Evolutionary conservation across 345 rosid genomes (phyloP), one percentile per base, ranked within the genome.

Genomic region (Dovyalis caffra): DNA sequence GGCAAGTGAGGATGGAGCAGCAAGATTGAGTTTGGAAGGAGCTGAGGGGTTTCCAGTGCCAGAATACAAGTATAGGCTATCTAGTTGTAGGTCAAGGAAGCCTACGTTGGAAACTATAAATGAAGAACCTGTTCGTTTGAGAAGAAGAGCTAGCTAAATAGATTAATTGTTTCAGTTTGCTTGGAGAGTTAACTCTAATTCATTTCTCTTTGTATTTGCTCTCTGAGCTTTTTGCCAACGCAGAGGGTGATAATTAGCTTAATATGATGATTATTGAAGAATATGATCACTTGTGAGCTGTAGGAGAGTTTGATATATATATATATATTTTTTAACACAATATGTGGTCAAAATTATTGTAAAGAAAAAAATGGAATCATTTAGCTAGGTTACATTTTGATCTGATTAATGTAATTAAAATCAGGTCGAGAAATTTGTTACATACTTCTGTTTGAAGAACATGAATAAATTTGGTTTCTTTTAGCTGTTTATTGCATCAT

Each of bases 41-140:
- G 56, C 43, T 45, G 76, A 57, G 21, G 76, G 49, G 47, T 71
- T 77, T 32, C 68, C 31, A 4, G 28, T 45, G 63, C 64, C 63
- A 21, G 74, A 76, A 49, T 76, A 23, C 45, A 34, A 35, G 31
- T 58, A 77, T 21, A 72, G 76, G 45, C 68, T 77, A 66, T 77
- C 76, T 58, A 25, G 21, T 37, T 72, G 72, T 32, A 77, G 80
- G 47, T 77, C 80, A 45, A 71, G 76, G n/a, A 77, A 77, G 38
- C 80, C 80, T 4, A 58, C 60, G 68, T 33, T 77, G 37, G 80
- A 77, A 47, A 77, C 80, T 60, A 77, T 77, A n/a, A 58, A 58
- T 43, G 80, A 77, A 77, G 76, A 72, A 43, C 68, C 80, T 3
- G 26, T 58, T 38, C 72, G 47, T 33, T 77, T 38, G 12, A 61